These are phyloP conservation scores for Neurospora sp. DNA, from an alignment of 495 filamentous ascomycete species.

Conservation along the genomic window DNA sequence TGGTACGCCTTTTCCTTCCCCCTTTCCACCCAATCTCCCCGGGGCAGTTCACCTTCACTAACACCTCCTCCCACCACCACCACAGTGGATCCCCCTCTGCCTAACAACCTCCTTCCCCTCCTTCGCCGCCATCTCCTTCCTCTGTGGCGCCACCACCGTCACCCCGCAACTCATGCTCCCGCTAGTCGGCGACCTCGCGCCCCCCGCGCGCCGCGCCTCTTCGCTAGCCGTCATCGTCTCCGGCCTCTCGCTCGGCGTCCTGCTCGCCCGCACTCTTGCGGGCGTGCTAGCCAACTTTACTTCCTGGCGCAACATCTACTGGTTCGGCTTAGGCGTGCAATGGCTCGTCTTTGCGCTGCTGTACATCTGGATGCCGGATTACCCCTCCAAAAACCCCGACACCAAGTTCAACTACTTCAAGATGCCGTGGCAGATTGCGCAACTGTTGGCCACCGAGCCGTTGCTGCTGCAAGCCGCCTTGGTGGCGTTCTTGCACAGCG, in stretches of 20 bases:
- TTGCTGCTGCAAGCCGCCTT: constrained; percentile 50
- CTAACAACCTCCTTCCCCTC: constrained; percentile 52
- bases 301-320: constrained; percentile 70
- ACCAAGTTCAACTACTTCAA: constrained; percentile 51
- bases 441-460: constrained; percentile 52
- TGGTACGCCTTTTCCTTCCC: constrained; percentile 33
- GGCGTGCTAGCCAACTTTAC: constrained; percentile 64
- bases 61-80: neutral
- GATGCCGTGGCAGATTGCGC: constrained; percentile 53
- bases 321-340: constrained; percentile 67
- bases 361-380: constrained; percentile 72
- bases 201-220: constrained; percentile 53
- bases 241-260: constrained; percentile 65
- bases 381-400: constrained; percentile 59
- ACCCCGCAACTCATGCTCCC: constrained; percentile 83
- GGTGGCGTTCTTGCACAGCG: constrained; percentile 31
- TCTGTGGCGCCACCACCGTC: constrained; percentile 66
- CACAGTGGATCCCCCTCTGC: constrained; percentile 56
- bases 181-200: constrained; percentile 71
- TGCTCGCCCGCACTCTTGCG: constrained; percentile 67
- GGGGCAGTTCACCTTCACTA: neutral
- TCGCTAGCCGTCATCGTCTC: constrained; percentile 66
- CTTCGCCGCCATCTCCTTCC: constrained; percentile 60
- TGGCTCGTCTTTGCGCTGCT: constrained; percentile 54
- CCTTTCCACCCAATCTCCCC: neutral